Conservation (phyloP, 2,329 filamentous ascomycete genomes). For the Fusarium secorum region DNA sequence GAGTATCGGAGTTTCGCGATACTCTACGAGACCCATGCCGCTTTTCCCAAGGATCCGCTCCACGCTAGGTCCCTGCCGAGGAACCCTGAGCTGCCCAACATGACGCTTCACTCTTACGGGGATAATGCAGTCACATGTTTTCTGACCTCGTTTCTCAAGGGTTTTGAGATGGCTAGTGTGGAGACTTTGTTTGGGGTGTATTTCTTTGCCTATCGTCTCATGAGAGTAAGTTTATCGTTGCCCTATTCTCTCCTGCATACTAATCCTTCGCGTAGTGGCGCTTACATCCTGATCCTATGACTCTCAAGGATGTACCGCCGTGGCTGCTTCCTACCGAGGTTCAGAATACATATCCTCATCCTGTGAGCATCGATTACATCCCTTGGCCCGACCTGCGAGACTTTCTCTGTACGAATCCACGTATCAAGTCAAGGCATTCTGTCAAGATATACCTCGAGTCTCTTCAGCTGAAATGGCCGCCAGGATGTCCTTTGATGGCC, state of each 20-base stretch:
- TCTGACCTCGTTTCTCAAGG: conserved; percentile 34
- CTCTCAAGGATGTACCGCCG: conserved; percentile 30
- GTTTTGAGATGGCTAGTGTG: conserved; percentile 35
- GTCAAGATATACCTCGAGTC: conserved; percentile 38
- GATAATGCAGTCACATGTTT: conserved; percentile 36
- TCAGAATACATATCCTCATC: conserved; percentile 35
- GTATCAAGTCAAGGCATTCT: conserved; percentile 31
- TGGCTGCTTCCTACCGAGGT: conserved; percentile 36
- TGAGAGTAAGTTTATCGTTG: conserved; percentile 21
- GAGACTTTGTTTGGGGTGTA: conserved; percentile 39
- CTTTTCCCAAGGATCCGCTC: conserved; percentile 30
- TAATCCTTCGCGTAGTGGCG: conserved; percentile 30
- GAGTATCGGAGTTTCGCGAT: conserved; percentile 39
- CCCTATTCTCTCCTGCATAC: not conserved
- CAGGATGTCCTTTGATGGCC: conserved; percentile 22
- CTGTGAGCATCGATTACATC: conserved; percentile 39
- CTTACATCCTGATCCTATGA: conserved; percentile 35
- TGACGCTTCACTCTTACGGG: conserved; percentile 36
- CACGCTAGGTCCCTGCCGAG: conserved; percentile 33
- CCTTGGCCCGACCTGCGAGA: conserved; percentile 39
- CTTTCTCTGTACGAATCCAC: conserved; percentile 32
- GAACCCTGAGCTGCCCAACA: conserved; percentile 34
- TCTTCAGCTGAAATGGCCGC: conserved; percentile 33
- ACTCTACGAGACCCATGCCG: conserved; percentile 38
- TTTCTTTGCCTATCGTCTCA: conserved; percentile 36